Base-by-base conservation (phyloP, 1,284 basidiomycete genomes). In the Cutaneotrichosporon cutaneum region DNA sequence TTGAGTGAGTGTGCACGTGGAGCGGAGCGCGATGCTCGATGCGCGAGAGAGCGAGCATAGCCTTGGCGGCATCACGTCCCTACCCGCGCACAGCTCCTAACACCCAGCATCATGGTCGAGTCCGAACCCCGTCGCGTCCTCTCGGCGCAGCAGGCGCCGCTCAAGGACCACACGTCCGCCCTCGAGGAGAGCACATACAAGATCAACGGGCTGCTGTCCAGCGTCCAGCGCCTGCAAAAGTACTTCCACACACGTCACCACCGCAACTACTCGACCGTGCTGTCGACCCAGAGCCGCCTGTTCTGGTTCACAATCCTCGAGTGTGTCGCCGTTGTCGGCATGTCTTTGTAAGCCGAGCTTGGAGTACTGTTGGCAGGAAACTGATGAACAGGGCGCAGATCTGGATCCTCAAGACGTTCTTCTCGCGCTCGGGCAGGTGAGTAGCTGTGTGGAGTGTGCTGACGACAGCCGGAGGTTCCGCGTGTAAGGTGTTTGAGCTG, bases 111-210 rank as follows among this genome's bases (percentile, higher is more conserved):
- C 79, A 93, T 95, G 91, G 91, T 96, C 64, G 93, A 96, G 82
- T 92, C 89, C 65, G 94, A 97, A 77, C 94, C 94, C 1, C 82
- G 94, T 56, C 83, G 90, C 58, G 88, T 88, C 27, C 90, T 91
- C 70, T 85, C 90, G 0, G 87, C 87, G 3, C 90, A 94, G 80
- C 78, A 79, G 61, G 76, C 74, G 26, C 79, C 78, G 21, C 86
- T 97, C 53, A 83, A 88, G 21, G 93, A 96, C 64, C 93, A 96
- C 71, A 95, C 94, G 24, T 90, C 86, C 60, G 86, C 90, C 14
- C 81, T 97, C 60, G 93, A 97, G 79, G 94, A 97, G 82, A 93
- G 90, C 76, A 88, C 94, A 61, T 95, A 92, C 82, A 87, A 91
- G 67, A 82, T 97, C 62, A 91, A 87, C 68, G 89, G 88, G 24